Evolutionary conservation across 331 rosid genomes (phyloP).

Genomic region (Pyrus hybrid): DNA sequence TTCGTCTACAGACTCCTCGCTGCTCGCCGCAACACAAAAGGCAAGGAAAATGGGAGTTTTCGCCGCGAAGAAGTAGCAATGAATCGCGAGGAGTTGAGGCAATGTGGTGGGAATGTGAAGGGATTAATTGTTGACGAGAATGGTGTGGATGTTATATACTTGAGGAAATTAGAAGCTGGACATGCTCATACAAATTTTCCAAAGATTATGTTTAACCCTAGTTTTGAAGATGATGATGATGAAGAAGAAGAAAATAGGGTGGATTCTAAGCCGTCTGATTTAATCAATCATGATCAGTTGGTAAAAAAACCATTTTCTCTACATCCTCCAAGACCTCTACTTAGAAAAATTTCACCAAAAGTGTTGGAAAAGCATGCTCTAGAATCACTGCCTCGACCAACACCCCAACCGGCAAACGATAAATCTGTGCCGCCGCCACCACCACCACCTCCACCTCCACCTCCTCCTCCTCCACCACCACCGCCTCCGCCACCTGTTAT

Average conservation of each 20-base stretch:
- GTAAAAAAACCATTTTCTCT: conserved; percentile 19
- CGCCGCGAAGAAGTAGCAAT: conserved; percentile 20
- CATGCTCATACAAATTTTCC: conserved; percentile 18
- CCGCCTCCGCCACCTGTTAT: conserved; percentile 19
- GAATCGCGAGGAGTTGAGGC: conserved; percentile 30
- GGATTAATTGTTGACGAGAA: conserved; percentile 63
- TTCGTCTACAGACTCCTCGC: conserved; percentile 21
- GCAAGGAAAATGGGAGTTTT: conserved; percentile 25
- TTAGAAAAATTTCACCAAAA: conserved; percentile 18
- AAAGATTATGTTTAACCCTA: conserved; percentile 34
- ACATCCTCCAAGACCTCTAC: conserved; percentile 11
- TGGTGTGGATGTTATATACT: conserved; percentile 69
- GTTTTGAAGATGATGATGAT: conserved; percentile 5
- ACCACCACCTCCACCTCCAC: conserved; percentile 6
- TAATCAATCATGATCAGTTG: background rate
- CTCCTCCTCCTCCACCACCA: conserved; percentile 10
- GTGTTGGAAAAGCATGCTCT: conserved; percentile 22
- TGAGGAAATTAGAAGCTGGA: conserved; percentile 55
- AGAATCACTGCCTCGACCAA: conserved; percentile 11
- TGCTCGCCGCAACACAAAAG: conserved; percentile 21
- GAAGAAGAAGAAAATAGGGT: conserved; percentile 5
- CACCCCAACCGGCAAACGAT: background rate
- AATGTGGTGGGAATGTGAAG: conserved; percentile 36
- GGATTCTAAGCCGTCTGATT: conserved; percentile 36
- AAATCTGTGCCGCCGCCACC: background rate